Evolutionary conservation across 108 stramenopile genomes (phyloP).

Genomic region (Mayamaea pseudoterrestris): DNA sequence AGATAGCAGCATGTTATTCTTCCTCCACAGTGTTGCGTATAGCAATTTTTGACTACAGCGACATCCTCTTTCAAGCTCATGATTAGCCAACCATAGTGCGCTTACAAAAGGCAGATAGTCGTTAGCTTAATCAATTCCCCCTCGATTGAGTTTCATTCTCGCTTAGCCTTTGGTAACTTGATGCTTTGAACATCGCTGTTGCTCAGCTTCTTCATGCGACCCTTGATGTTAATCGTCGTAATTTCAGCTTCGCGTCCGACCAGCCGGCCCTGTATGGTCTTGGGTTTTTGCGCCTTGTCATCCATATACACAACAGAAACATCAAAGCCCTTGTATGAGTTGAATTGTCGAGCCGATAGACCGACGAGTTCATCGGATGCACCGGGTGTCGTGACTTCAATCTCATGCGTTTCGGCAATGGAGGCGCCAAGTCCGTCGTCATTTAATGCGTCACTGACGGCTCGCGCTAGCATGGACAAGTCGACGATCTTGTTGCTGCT

Average conservation of each 20-base stretch:
- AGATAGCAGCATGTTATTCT: no score
- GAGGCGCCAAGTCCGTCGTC: conserved; percentile 20
- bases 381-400: conserved; percentile 74
- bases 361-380: conserved; percentile 28
- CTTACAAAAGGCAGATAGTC: no score
- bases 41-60: no score
- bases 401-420: conserved; percentile 45
- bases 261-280: conserved; percentile 41
- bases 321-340: conserved; percentile 68
- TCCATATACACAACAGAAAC: conserved; percentile 46
- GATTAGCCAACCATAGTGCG: no score
- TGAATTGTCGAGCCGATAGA: conserved; percentile 58
- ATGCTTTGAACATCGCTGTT: conserved; percentile 44
- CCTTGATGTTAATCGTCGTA: conserved; percentile 56
- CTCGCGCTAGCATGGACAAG: conserved; percentile 40
- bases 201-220: conserved; percentile 54
- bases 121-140: no score
- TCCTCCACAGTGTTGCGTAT: no score
- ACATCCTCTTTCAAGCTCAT: no score
- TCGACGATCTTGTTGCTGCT: conserved; percentile 24
- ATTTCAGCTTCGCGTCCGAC: conserved; percentile 37
- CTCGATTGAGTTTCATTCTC: no score
- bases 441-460: conserved; percentile 46
- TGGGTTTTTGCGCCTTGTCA: conserved; percentile 28
- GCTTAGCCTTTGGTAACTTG: conserved; percentile 57